Evolutionary conservation across 1,284 basidiomycete genomes (phyloP).

Genomic region (Bjerkandera adusta): DNA sequence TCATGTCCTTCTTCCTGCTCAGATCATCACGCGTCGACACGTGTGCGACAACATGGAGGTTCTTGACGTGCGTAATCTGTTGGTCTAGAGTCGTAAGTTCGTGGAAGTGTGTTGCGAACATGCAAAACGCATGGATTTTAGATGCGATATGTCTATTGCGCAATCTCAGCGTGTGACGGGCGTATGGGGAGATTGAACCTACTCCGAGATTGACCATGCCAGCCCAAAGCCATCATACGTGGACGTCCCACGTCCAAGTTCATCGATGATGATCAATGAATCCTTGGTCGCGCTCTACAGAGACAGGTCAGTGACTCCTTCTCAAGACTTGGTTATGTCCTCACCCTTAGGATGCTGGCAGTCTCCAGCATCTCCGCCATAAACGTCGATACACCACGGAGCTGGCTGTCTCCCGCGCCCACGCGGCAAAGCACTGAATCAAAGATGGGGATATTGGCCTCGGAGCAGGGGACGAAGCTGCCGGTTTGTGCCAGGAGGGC

Average conservation of each 20-base stretch:
- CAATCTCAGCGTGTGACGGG: neutral
- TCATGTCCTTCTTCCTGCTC: constrained; percentile 80
- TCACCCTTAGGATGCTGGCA: constrained; percentile 88
- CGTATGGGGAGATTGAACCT: constrained; percentile 24
- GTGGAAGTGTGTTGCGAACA: constrained; percentile 99
- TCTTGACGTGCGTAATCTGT: constrained; percentile 86
- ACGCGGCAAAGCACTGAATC: constrained; percentile 97
- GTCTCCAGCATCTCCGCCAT: constrained; percentile 99
- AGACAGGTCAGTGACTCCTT: neutral
- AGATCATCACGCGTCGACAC: constrained; percentile 58
- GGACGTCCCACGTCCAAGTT: constrained; percentile 96
- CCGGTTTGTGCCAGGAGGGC: constrained; percentile 95
- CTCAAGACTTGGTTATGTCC: no score
- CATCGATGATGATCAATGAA: constrained; percentile 97
- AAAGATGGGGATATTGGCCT: constrained; percentile 88
- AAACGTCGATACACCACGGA: constrained; percentile 98
- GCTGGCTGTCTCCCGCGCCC: constrained; percentile 95
- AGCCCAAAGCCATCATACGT: constrained; percentile 99
- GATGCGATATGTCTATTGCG: constrained; percentile 84
- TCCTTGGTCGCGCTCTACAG: constrained; percentile 86
- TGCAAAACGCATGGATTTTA: constrained; percentile 87
- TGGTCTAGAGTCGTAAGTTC: constrained; percentile 92
- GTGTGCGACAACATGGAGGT: constrained; percentile 94
- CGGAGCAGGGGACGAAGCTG: constrained; percentile 90
- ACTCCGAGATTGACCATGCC: constrained; percentile 99